These are phyloP conservation scores for Colletotrichum incanum DNA, from an alignment of 2,329 filamentous ascomycete species.

Conservation along the genomic window DNA sequence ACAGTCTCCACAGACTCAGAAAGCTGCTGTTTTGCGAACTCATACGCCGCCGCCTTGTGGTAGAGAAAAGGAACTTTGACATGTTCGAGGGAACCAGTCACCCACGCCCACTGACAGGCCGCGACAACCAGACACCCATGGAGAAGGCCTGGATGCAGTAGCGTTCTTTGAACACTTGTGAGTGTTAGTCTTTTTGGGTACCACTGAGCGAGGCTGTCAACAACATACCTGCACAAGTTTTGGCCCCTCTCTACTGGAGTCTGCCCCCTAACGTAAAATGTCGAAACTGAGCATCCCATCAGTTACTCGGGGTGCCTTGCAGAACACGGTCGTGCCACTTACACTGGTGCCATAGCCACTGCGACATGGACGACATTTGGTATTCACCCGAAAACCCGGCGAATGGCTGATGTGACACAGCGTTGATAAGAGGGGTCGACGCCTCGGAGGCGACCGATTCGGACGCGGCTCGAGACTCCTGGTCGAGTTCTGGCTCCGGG, in stretches of 20 bases:
- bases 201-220: neutral
- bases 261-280: constrained; percentile 59
- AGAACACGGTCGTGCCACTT: constrained; percentile 33
- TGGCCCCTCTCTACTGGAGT: constrained; percentile 55
- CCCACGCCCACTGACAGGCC: constrained; percentile 63
- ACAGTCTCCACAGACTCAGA: constrained; percentile 55
- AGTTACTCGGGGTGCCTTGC: neutral
- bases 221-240: constrained; percentile 53
- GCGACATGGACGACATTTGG: constrained; percentile 53
- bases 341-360: constrained; percentile 56
- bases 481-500: constrained; percentile 44
- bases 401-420: constrained; percentile 41
- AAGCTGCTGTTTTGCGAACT: constrained; percentile 62
- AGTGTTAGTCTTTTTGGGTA: constrained; percentile 32
- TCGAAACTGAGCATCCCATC: constrained; percentile 52
- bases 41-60: constrained; percentile 63
- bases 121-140: constrained; percentile 63
- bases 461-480: constrained; percentile 20
- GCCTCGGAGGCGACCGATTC: constrained; percentile 21
- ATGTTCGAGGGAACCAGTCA: constrained; percentile 61
- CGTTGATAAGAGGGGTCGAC: constrained; percentile 24
- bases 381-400: constrained; percentile 41
- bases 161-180: constrained; percentile 58
- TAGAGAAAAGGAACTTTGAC: constrained; percentile 63
- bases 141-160: constrained; percentile 62